Evolutionary conservation across 2,329 filamentous ascomycete genomes (phyloP).

Genomic region (Phoma sp.): DNA sequence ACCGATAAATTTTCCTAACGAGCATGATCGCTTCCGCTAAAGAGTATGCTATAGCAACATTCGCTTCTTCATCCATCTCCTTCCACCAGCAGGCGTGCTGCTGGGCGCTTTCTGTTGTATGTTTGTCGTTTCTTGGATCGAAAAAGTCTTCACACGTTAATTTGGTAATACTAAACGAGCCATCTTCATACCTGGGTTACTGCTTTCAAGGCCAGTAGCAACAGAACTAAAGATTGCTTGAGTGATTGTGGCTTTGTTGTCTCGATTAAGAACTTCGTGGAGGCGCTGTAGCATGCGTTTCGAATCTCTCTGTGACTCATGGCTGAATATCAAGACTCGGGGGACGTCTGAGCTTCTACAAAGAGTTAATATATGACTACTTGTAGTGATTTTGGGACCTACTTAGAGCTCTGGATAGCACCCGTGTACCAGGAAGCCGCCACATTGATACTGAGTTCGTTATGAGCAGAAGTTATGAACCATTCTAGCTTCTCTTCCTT

Average conservation of each 20-base stretch:
- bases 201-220: background rate
- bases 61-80: background rate
- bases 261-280: background rate
- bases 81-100: background rate
- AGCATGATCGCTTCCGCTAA: background rate
- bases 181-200: background rate
- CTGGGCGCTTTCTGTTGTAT: background rate
- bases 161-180: background rate
- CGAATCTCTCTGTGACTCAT: background rate
- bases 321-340: background rate
- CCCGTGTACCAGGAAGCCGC: background rate
- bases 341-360: background rate
- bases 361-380: background rate
- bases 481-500: background rate
- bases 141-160: background rate
- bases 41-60: background rate
- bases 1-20: background rate
- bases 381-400: background rate
- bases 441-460: background rate
- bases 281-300: background rate
- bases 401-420: background rate
- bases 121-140: background rate
- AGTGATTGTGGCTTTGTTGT: background rate
- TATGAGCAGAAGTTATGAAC: background rate
- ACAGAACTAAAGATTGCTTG: background rate